Base-by-base conservation (phyloP, 768 basidiomycete genomes). In the Mycena galericulata region DNA sequence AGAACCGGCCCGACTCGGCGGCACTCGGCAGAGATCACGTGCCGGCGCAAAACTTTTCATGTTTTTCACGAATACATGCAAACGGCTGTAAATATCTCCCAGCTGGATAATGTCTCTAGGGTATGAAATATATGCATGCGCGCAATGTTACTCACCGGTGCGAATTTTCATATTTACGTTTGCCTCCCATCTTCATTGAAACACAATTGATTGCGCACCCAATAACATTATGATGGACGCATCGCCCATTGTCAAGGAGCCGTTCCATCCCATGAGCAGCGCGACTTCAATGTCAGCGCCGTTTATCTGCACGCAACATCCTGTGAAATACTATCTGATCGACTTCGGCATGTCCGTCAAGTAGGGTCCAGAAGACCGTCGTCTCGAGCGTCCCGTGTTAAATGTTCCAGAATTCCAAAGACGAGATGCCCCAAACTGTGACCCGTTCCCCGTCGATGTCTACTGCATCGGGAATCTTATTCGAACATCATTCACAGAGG, bases 381-480 rank as follows among this genome's bases (percentile, higher is more conserved):
- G 45, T 14, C 27, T 45, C 20, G 72, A 68, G 24, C n/a, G 5
- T 2, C 12, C 43, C 4, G 56, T 63, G 3, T 18, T 32, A 24
- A 59, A 41, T 10, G 75, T 76, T 1, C 80, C 80, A 1, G 80
- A 81, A 38, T 55, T 24, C 24, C 26, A 32, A 30, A 40, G n/a
- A 10, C 36, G 26, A 7, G 24, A 56, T 75, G 75, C 64, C 4
- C 30, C 43, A 18, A 30, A 65, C 4, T 73, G 66, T 54, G 74
- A 82, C 51, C 80, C 79, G 2, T 82, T 80, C 65, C 75, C 76
- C 14, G 79, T 76, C 2, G 81, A 83, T 46, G 67, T 81, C 24
- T 81, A 80, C 56, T 76, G 75, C 32, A 30, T 81, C 20, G 81
- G 80, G 2, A 80, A 81, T 41, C 43, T 77, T 10, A 73, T 83